Base-by-base conservation (phyloP, 2,329 filamentous ascomycete genomes). In the Colletotrichum shisoi region DNA sequence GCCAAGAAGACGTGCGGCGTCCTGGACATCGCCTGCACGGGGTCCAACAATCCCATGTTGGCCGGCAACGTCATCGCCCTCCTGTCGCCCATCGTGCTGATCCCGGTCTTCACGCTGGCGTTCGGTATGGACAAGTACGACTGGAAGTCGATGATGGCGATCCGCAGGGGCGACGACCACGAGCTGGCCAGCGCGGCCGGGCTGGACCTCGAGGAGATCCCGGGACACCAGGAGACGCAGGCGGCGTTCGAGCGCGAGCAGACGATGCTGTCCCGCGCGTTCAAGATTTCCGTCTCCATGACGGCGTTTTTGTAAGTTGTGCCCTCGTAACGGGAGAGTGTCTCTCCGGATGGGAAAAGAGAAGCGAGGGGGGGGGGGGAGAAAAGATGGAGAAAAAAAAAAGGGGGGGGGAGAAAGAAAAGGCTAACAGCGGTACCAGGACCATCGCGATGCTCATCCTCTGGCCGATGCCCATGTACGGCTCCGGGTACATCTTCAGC, bases 381-480 rank as follows among this genome's bases (percentile, higher is more conserved):
- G 27, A 31, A 31, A 2, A 31, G 27, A 31, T 2, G 8, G 2
- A 2, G 8, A 31, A 31, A 31, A 31, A n/a, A n/a, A n/a, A n/a
- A n/a, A n/a, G n/a, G n/a, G n/a, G n/a, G n/a, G n/a, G 7, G 7
- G 27, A 31, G 7, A 2, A 1, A 8, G 3, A 3, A 6, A 9
- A 3, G 3, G 27, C 53, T 63, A 4, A 67, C 53, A 24, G 6
- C 2, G 27, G 2, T 21, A 5, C 0, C 19, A 60, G 72, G 80
- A 91, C 92, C 0, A 68, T 96, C 0, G 84, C 87, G 0, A 82
- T 96, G 63, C 81, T 97, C 0, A 83, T 97, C 2, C 84, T 97
- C 17, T 97, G 93, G 93, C 93, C 94, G 0, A 94, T 97, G 85
- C 93, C 93, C 1, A 89, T 97, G 87, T 97, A 95, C 74, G 93